phyloP scores from a whole-genome alignment of 345 rosid species.

The Erysimum cheiranthoides region DNA sequence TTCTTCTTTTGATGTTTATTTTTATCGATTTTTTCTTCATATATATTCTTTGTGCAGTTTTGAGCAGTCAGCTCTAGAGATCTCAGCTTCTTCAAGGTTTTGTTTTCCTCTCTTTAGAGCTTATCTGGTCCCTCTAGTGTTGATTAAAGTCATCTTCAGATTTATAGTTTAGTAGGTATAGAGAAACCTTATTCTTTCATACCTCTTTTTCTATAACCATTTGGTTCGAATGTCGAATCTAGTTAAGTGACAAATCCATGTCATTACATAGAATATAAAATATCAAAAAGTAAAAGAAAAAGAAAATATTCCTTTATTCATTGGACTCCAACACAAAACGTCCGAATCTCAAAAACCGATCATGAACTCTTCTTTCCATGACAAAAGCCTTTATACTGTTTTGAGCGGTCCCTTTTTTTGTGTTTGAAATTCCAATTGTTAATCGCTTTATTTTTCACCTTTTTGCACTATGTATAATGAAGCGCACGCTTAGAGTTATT shows the following conservation, averaged over 20 bases:
- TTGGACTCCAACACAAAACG: conserved; percentile 38
- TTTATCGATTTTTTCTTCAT: conserved; percentile 18
- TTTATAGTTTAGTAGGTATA: conserved; percentile 32
- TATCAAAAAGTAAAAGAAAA: conserved; percentile 21
- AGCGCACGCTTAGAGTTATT: conserved; percentile 19
- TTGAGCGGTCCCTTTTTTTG: conserved; percentile 8
- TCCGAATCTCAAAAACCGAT: conserved; percentile 39
- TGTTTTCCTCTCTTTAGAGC: conserved; percentile 39
- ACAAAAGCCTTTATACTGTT: conserved; percentile 28
- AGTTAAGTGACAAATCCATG: conserved; percentile 34
- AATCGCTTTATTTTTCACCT: conserved; percentile 21
- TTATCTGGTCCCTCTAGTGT: conserved; percentile 44
- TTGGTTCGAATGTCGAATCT: conserved; percentile 28
- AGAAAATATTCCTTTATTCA: conserved; percentile 43
- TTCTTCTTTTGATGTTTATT: conserved; percentile 14
- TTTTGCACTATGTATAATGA: conserved; percentile 9
- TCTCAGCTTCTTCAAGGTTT: conserved; percentile 44
- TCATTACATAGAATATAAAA: conserved; percentile 29
- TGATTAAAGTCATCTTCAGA: conserved; percentile 30
- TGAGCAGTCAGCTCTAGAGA: conserved; percentile 38
- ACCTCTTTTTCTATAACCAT: conserved; percentile 21
- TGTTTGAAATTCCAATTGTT: conserved; percentile 28
- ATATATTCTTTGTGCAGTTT: conserved; percentile 41
- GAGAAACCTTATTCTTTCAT: conserved; percentile 24
- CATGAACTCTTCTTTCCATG: conserved; percentile 43